phyloP scores from a whole-genome alignment of 2,329 filamentous ascomycete species.

The Hymenoscyphus scutula region DNA sequence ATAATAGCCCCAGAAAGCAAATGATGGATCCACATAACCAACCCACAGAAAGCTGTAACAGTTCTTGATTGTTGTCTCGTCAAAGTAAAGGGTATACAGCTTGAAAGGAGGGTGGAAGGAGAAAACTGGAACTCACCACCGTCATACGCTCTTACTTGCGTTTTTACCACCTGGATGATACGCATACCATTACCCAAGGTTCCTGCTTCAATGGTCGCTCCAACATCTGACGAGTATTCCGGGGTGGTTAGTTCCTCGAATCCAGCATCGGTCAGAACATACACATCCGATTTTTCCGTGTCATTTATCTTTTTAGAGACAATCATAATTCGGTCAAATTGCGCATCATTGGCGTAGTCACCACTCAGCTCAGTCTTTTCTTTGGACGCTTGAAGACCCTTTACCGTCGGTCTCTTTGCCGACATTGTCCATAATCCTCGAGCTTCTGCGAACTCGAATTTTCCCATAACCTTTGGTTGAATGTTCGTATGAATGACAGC shows the following conservation, averaged over 20 bases:
- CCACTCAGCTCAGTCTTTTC: slow-evolving; percentile 47
- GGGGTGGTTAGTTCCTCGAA: slow-evolving; percentile 76
- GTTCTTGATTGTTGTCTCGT: slow-evolving; percentile 19
- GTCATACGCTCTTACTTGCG: slow-evolving; percentile 87
- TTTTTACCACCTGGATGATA: slow-evolving; percentile 83
- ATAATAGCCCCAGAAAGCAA: slow-evolving; percentile 36
- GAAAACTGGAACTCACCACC: slow-evolving; percentile 59
- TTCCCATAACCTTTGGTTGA: slow-evolving; percentile 67
- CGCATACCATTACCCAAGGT: slow-evolving; percentile 77
- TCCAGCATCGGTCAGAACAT: slow-evolving; percentile 68
- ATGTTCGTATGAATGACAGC: slow-evolving; percentile 77
- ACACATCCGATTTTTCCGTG: slow-evolving; percentile 76
- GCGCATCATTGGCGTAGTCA: slow-evolving; percentile 57
- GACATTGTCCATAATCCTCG: slow-evolving; percentile 79
- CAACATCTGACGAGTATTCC: slow-evolving; percentile 84
- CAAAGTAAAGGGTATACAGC: slow-evolving; percentile 11
- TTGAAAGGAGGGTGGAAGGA: slow-evolving; percentile 13
- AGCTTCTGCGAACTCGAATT: slow-evolving; percentile 70
- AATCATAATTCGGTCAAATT: slow-evolving; percentile 79
- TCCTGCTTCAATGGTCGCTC: slow-evolving; percentile 80
- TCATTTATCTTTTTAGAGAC: slow-evolving; percentile 65
- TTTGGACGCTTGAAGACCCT: slow-evolving; percentile 49
- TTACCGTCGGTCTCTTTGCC: slow-evolving; percentile 64
- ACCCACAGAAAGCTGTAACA: slow-evolving; percentile 10
- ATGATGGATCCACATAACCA: slow-evolving; percentile 15